Percentiles rank a stretch among this genome's conserved stretches.
These are phyloP conservation scores for Purshia tridentata DNA, from an alignment of 306 rosid genomes.

Conservation along the genomic window DNA sequence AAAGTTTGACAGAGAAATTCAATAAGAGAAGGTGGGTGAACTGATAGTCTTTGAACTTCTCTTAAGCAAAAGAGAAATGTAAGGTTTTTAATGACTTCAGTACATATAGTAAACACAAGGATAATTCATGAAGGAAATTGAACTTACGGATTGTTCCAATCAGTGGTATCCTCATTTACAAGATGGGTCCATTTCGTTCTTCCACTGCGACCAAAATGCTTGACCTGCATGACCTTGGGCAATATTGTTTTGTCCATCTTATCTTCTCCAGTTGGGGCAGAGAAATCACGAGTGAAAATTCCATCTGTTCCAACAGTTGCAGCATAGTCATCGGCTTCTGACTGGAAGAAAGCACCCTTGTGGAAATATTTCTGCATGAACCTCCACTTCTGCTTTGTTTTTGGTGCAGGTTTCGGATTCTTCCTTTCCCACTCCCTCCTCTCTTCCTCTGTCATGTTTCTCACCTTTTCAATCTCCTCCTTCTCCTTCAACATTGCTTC, in stretches of 20 bases:
- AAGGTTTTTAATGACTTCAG: neutral
- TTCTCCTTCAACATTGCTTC: constrained; percentile 82
- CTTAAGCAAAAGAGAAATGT: neutral
- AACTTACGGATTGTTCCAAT: constrained; percentile 95
- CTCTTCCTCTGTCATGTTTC: constrained; percentile 98
- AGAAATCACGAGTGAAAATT: constrained; percentile 76
- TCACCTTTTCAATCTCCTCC: constrained; percentile 86
- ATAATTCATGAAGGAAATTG: neutral
- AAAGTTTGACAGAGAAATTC: neutral
- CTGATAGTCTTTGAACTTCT: neutral
- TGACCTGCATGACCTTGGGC: constrained; percentile 98
- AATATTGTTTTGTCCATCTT: constrained; percentile 93
- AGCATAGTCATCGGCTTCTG: constrained; percentile 49
- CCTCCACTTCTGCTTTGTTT: constrained; percentile 78
- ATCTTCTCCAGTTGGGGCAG: constrained; percentile 97
- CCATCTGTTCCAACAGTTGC: constrained; percentile 54
- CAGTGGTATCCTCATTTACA: constrained; percentile 95
- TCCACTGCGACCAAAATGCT: constrained; percentile 99
- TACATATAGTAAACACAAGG: neutral
- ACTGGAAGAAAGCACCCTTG: constrained; percentile 95
- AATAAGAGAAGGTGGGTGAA: neutral
- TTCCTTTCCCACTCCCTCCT: constrained; percentile 98
- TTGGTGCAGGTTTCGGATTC: constrained; percentile 66
- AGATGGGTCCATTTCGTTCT: constrained; percentile 98
- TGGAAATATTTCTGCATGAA: constrained; percentile 97